Base-by-base conservation (phyloP, 306 rosid genomes). In the Canavalia gladiata region DNA sequence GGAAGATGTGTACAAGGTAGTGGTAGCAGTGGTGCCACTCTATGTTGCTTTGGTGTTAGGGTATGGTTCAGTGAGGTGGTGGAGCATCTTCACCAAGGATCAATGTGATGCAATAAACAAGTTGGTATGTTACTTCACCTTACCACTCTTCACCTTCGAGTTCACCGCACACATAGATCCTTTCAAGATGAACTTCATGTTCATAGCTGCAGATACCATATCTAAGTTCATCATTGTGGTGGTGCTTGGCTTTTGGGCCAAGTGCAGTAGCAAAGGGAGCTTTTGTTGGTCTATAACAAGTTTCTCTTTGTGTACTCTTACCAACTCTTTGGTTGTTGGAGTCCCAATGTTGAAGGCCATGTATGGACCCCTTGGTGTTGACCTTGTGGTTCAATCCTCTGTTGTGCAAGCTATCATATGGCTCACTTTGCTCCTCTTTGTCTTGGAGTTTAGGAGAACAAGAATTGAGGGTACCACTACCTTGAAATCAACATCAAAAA, bases 61-160 rank as follows among this genome's bases (percentile, higher is more conserved):
- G 2, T 95, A 90, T 41, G 98, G 99, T 49, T 95, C 99, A 0
- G 94, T 95, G 6, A 85, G 68, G 87, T 95, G 99, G 99, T 95
- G 99, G 99, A 56, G 50, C 4, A 90, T 95, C 8, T 91, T 95
- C 87, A 88, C 85, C 0, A 83, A 87, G 0, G 96, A 93, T 10
- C 97, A 95, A 82, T 79, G 98, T 33, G 99, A 93, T 4, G 98
- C 97, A 7, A 89, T 95, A 66, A 95, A 88, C 88, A 84, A 88
- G n/a, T 75, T 95, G 0, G 99, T 95, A 1, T 93, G 97, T 67
- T 95, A 84, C 84, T 95, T 95, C 83, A 93, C 98, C 2, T 88
- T 95, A 2, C 99, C 99, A 3, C 92, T 95, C 63, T 95, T 95
- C 86, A 90, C 91, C 1, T 93, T 95, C 6, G 90, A 93, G 9